Conservation (phyloP, 1,284 basidiomycete genomes). For the Sporisorium exsertum region DNA sequence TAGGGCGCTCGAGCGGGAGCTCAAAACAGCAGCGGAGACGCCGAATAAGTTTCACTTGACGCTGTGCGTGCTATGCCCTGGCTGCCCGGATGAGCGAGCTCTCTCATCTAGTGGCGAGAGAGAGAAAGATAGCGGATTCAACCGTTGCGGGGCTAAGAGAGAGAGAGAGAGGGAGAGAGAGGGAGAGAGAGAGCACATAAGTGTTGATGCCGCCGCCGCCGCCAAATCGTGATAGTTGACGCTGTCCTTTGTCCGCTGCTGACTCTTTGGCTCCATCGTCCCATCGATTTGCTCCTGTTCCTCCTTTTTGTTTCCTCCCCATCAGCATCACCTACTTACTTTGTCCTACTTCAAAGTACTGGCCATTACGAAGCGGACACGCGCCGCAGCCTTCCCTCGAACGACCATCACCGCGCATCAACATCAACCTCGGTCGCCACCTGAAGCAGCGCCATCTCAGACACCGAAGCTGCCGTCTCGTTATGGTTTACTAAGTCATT, state of each 20-base stretch:
- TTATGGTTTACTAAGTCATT: slow-evolving; percentile 5
- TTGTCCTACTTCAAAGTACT: neutral
- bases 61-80: too few relatives aligned
- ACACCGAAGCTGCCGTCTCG: neutral
- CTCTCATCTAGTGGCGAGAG: too few relatives aligned
- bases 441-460: neutral
- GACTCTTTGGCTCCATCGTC: too few relatives aligned
- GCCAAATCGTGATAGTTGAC: too few relatives aligned
- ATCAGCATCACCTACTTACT: neutral
- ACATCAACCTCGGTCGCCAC: neutral
- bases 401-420: neutral
- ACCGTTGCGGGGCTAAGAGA: too few relatives aligned
- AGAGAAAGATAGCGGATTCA: too few relatives aligned
- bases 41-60: neutral
- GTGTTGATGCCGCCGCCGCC: too few relatives aligned
- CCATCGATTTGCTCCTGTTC: too few relatives aligned
- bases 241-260: too few relatives aligned
- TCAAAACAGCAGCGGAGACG: neutral
- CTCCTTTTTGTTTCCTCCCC: neutral
- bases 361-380: neutral
- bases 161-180: too few relatives aligned
- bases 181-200: too few relatives aligned
- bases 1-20: neutral
- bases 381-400: neutral
- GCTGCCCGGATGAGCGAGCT: too few relatives aligned